Conservation (phyloP, 441 rosid species). For the Brassica balearica region DNA sequence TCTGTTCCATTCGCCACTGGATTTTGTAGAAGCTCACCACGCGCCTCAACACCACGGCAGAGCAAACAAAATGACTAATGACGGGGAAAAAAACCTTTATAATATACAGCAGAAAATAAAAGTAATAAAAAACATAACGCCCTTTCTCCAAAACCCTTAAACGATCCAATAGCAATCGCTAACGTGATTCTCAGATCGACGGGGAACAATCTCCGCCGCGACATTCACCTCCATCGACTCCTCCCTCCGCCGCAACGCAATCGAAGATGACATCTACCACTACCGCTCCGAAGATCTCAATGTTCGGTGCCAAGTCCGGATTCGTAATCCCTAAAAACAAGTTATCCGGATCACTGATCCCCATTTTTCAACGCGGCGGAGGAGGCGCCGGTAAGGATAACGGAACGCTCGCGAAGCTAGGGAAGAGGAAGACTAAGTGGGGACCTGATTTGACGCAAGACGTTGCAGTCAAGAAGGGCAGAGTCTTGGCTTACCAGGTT, state of each 20-base stretch:
- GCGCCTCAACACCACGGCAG: too few species aligned
- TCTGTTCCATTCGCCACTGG: too few species aligned
- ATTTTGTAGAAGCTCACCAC: too few species aligned
- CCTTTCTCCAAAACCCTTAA: conserved; percentile 2
- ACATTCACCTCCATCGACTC: neutral
- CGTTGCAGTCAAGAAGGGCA: conserved; percentile 60
- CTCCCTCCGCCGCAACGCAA: neutral
- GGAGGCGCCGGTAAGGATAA: conserved; percentile 48
- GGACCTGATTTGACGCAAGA: conserved; percentile 77
- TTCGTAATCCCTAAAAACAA: conserved; percentile 95
- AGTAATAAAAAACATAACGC: neutral
- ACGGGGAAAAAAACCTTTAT: too few species aligned
- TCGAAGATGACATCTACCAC: conserved; percentile 51
- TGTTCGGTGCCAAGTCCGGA: conserved; percentile 73
- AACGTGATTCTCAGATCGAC: conserved; percentile 20
- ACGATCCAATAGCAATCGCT: neutral
- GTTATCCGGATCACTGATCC: conserved; percentile 82
- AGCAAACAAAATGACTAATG: too few species aligned
- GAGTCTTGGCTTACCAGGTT: conserved; percentile 87
- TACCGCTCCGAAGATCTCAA: conserved; percentile 59
- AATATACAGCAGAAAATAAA: too few species aligned
- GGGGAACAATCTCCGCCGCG: conserved; percentile 17
- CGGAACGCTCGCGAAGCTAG: conserved; percentile 53
- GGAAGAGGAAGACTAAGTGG: conserved; percentile 86
- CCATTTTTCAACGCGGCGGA: conserved; percentile 59